Percentiles rank a stretch among this genome's conserved stretches.
phyloP scores from a whole-genome alignment of 495 filamentous ascomycete genomes.

The Aspergillus taichungensis region DNA sequence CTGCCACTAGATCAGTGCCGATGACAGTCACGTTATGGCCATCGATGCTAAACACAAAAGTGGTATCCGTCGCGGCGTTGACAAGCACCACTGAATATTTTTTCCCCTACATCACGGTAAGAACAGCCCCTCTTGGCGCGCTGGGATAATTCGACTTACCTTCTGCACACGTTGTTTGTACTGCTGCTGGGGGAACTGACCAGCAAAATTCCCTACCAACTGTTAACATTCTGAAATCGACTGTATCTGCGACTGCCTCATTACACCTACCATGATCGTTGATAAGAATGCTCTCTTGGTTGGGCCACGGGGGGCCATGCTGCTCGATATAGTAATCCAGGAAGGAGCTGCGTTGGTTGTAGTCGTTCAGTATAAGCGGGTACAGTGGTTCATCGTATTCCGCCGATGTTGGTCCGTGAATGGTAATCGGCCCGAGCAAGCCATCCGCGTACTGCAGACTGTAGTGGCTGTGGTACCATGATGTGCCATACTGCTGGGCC shows the following conservation, averaged over 20 bases:
- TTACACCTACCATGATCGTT: constrained; percentile 13
- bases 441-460: constrained; percentile 47
- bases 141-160: not conserved
- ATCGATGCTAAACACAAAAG: no score
- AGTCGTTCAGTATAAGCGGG: constrained; percentile 52
- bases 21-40: no score
- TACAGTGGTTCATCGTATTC: constrained; percentile 53
- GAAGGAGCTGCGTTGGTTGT: constrained; percentile 17
- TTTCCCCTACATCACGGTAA: no score
- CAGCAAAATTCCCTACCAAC: not conserved
- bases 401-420: constrained; percentile 42
- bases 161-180: not conserved
- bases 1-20: no score
- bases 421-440: constrained; percentile 16
- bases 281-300: constrained; percentile 7
- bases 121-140: no score
- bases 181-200: not conserved
- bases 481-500: constrained; percentile 59
- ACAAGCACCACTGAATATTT: no score
- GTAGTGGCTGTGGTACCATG: constrained; percentile 68
- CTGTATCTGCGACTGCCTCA: not conserved
- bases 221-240: not conserved
- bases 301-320: not conserved
- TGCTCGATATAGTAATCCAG: constrained; percentile 4
- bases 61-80: no score